Base-by-base conservation (phyloP, 192 early-diverging fungal genomes). In the Coemansia sp. region DNA sequence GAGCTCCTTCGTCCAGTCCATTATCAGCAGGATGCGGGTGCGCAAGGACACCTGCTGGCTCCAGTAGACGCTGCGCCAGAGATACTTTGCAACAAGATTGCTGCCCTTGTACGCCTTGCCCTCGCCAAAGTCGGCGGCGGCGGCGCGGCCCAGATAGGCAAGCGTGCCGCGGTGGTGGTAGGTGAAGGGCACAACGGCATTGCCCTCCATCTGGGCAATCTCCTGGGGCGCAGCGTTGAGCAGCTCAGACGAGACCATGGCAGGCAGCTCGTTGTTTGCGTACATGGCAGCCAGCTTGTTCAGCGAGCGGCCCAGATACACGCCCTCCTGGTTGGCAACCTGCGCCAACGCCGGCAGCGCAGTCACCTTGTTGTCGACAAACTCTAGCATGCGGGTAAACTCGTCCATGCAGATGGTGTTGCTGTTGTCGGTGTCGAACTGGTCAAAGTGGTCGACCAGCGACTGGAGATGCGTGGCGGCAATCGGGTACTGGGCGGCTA, bases 1-100 rank as follows among this genome's bases (percentile, higher is more conserved):
- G 39, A 83, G 88, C 77, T 93, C 91, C 83, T 96, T 96, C 68
- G 84, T 75, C 94, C 96, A 98, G 77, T 98, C 96, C 67, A 91
- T 91, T 16, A 86, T 82, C 47, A 98, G 91, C 65, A 94, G 78
- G 51, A 87, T 63, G 41, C 89, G 78, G 76, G 95, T 98, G 65
- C 94, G 86, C 59, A 91, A 78, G 40, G 92, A 91, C 70, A 83
- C 80, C 58, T 83, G 80, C 72, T 78, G 72, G 69, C 75, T 78
- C 80, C 80, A 83, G 72, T 83, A 83, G 26, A 72, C 72, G 71
- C 76, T 78, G 67, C 80, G 72, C 80, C 80, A 83, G 19, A 83
- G 68, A 39, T 83, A 83, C 63, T 75, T 78, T 49, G 80, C 80
- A 3, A 52, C 80, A n/a, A 83, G 48, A 36, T 78, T 78, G 76